Base-by-base conservation (phyloP, 257 asterid genomes). In the Striga asiatica region DNA sequence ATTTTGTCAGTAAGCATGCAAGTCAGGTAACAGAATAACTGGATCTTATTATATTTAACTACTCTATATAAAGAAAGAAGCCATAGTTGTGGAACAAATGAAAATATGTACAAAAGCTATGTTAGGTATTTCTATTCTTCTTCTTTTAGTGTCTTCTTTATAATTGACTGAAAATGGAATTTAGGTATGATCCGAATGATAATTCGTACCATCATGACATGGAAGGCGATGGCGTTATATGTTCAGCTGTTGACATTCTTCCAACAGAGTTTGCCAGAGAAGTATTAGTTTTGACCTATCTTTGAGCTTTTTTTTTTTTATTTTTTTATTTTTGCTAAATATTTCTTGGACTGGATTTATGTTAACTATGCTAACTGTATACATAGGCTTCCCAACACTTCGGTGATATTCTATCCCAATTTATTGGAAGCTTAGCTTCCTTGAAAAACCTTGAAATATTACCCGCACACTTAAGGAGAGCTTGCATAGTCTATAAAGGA, bases 261-360 rank as follows among this genome's bases (percentile, higher is more conserved):
- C 98, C 98, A 0, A 92, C 98, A 0, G 95, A 92, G 77, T 82
- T 84, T 61, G 98, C 98, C 2, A 82, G 80, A 77, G 98, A 87
- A 97, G 98, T 87, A 51, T 25, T 50, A 47, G 4, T n/a, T n/a
- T n/a, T 23, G 57, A 22, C 50, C 50, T 10, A n/a, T 49, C 21
- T 27, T 71, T 24, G 23, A 53, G 25, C 27, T 49, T 25, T 50
- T 41, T 19, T 25, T 28, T 34, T 42, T 14, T 68, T 25, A 46
- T 41, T 19, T 25, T 28, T 34, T 42, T 14, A 65, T 29, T 59
- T 57, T 45, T 39, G 52, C 45, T 48, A 18, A 23, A n/a, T 17
- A 39, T 24, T 6, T 27, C 20, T 16, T 48, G 28, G 18, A 35
- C 14, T 24, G 29, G 20, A 14, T 72, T 62, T 46, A 27, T 37